Conservation (phyloP, 345 rosid genomes). For the Salix exigua region DNA sequence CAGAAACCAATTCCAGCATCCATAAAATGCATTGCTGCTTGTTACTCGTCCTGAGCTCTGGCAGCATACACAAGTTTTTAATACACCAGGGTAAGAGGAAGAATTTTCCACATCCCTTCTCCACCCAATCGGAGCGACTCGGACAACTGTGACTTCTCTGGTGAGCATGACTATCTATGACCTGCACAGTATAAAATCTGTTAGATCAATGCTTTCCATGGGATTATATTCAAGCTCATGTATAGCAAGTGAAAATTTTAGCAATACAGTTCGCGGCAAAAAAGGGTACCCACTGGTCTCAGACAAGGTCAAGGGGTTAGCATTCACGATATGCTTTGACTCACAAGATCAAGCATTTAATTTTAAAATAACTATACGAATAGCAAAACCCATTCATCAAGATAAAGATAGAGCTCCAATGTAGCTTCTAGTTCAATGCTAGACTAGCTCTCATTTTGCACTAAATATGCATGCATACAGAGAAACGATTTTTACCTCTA, state of each 20-base stretch:
- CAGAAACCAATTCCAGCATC: constrained; percentile 47
- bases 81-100: constrained; percentile 39
- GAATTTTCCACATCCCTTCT: constrained; percentile 53
- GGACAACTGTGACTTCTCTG: constrained; percentile 56
- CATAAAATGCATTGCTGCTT: constrained; percentile 37
- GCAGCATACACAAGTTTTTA: constrained; percentile 21
- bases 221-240: not conserved
- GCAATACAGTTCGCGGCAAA: too few relatives aligned
- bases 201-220: not conserved
- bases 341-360: not conserved
- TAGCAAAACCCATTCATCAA: too few relatives aligned
- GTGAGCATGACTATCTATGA: constrained; percentile 64
- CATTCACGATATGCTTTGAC: not conserved
- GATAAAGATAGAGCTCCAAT: too few relatives aligned
- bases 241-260: too few relatives aligned
- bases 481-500: constrained; percentile 55
- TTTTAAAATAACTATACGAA: too few relatives aligned
- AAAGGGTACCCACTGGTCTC: not conserved
- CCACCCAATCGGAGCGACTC: constrained; percentile 45
- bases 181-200: constrained; percentile 44
- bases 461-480: not conserved
- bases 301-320: not conserved
- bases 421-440: not conserved
- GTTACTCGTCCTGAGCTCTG: constrained; percentile 35
- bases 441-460: not conserved